A percentile compares a stretch with the other conserved stretches of the same genome.
phyloP scores from a whole-genome alignment of 164 flowering plant species.

The Umbellularia californica region DNA sequence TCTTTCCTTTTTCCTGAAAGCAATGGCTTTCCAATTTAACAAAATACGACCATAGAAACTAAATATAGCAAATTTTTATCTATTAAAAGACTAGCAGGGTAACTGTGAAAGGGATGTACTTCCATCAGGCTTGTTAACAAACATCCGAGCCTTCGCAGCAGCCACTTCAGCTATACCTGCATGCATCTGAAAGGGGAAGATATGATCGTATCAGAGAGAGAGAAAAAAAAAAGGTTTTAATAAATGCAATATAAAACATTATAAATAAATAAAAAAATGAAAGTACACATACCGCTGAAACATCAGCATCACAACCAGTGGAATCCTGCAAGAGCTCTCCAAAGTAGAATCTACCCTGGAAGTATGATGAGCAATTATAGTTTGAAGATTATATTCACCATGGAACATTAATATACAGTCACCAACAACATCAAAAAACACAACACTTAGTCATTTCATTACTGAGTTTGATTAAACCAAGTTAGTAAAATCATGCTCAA shows the following conservation, averaged over 20 bases:
- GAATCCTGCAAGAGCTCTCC: slow-evolving; percentile 68
- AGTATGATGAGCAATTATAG: neutral
- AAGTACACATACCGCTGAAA: slow-evolving; percentile 48
- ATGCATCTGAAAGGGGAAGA: slow-evolving; percentile 60
- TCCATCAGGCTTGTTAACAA: slow-evolving; percentile 96
- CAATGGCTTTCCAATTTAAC: neutral
- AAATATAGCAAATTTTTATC: neutral
- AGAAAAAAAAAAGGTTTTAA: neutral
- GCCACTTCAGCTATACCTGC: slow-evolving; percentile 94
- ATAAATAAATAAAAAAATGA: neutral
- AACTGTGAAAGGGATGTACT: slow-evolving; percentile 43
- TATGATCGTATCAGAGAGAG: slow-evolving; percentile 3
- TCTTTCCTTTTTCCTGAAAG: too few relatives aligned
- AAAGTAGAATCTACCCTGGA: slow-evolving; percentile 93
- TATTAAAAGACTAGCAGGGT: neutral
- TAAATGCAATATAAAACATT: neutral
- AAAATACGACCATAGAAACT: neutral
- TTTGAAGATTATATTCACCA: neutral
- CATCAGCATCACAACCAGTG: slow-evolving; percentile 59
- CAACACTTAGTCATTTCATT: neutral
- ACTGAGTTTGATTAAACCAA: neutral
- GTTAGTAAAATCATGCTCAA: neutral
- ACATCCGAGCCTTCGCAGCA: slow-evolving; percentile 98
- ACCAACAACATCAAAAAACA: neutral
- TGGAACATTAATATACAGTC: neutral